A percentile compares a stretch with the other conserved stretches of the same genome.
These are phyloP conservation scores for Podosphaera aphanis DNA, from an alignment of 2,329 filamentous ascomycete genomes.

Conservation along the genomic window DNA sequence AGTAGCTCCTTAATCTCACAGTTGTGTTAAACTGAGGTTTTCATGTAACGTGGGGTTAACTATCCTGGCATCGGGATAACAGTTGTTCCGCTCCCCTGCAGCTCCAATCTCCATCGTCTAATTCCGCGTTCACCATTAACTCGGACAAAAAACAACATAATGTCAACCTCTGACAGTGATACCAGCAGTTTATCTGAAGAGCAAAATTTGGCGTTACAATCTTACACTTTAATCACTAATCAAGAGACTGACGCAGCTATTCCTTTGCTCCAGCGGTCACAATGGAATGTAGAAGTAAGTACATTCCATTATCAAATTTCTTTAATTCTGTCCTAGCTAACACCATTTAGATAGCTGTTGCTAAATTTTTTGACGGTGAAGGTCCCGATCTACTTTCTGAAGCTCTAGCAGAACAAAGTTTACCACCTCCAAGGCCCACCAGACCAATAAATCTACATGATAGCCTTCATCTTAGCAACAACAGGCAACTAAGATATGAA, in stretches of 20 bases:
- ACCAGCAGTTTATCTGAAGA: conserved; percentile 46
- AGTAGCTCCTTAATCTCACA: too few species aligned
- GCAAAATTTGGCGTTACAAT: conserved; percentile 68
- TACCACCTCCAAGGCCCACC: conserved; percentile 35
- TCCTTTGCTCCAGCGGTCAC: conserved; percentile 56
- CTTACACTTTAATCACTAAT: conserved; percentile 71
- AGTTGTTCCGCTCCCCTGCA: too few species aligned
- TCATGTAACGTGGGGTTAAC: too few species aligned
- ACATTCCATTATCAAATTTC: too few species aligned
- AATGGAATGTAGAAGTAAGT: conserved; percentile 82
- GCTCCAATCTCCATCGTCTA: too few species aligned
- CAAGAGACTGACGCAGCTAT: conserved; percentile 58
- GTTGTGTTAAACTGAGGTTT: too few species aligned
- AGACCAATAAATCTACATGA: conserved; percentile 55
- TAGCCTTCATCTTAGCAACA: conserved; percentile 21
- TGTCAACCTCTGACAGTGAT: conserved; percentile 29
- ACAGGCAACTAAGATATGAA: conserved; percentile 15
- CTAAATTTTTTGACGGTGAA: conserved; percentile 96
- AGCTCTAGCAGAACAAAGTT: conserved; percentile 38
- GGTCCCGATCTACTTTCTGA: conserved; percentile 60
- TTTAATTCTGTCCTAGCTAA: conserved; percentile 8
- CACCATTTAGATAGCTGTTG: conserved; percentile 57
- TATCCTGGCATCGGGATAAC: too few species aligned
- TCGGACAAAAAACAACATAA: too few species aligned
- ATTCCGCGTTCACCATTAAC: too few species aligned